Evolutionary conservation across 2,329 filamentous ascomycete species (phyloP).

Genomic region (Pseudocercospora pini-densiflorae): DNA sequence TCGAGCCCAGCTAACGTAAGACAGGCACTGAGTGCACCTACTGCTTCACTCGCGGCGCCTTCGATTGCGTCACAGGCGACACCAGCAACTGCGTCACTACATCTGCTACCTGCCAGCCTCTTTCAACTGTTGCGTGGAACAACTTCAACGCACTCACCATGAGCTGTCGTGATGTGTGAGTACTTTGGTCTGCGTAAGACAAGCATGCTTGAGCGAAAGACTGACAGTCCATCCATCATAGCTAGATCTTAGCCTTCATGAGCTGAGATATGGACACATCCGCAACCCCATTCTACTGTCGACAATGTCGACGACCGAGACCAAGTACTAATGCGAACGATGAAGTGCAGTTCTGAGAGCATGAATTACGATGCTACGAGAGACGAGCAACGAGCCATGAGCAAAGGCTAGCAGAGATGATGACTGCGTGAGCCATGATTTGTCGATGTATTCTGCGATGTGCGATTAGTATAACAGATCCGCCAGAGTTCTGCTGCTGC

Average conservation of each 20-base stretch:
- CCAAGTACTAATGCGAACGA: neutral
- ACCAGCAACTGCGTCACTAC: neutral
- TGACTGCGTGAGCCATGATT: neutral
- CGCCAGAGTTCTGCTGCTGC: neutral
- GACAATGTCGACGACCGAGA: neutral
- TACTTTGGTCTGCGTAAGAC: neutral
- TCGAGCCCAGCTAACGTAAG: neutral
- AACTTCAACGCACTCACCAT: neutral
- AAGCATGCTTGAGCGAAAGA: neutral
- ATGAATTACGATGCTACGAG: neutral
- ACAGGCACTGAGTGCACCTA: conserved; percentile 1
- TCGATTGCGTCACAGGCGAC: neutral
- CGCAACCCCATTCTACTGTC: neutral
- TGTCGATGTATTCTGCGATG: neutral
- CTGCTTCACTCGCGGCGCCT: conserved; percentile 6
- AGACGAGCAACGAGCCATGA: neutral
- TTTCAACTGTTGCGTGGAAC: neutral
- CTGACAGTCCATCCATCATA: neutral
- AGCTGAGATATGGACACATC: neutral
- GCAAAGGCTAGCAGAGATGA: neutral
- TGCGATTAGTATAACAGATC: neutral
- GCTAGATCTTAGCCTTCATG: neutral
- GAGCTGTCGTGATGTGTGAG: conserved; percentile 6
- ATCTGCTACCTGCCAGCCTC: neutral
- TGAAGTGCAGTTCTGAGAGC: neutral